Evolutionary conservation across 306 rosid genomes (phyloP).

Genomic region (Myrica gale): DNA sequence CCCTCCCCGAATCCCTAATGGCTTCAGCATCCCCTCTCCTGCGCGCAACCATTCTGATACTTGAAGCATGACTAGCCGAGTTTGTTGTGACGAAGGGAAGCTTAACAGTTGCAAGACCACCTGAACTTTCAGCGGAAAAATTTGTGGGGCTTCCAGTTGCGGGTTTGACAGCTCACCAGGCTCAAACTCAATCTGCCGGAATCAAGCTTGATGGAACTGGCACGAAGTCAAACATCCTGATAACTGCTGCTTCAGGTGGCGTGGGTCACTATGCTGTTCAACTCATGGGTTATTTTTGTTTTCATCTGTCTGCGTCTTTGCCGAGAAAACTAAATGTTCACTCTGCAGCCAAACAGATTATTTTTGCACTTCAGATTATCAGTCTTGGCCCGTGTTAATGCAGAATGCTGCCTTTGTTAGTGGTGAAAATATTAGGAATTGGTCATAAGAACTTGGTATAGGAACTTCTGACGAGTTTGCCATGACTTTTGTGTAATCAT

Average conservation of each 20-base stretch:
- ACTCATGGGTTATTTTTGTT: neutral
- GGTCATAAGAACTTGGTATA: neutral
- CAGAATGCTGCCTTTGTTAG: neutral
- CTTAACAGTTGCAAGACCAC: too few relatives aligned
- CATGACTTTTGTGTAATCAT: neutral
- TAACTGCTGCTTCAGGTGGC: slow-evolving; percentile 65
- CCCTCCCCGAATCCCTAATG: too few relatives aligned
- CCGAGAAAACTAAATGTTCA: neutral
- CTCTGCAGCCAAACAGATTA: neutral
- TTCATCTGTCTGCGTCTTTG: neutral
- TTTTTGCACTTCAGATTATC: neutral
- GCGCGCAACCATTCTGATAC: too few relatives aligned
- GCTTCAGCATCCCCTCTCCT: too few relatives aligned
- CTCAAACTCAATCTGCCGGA: too few relatives aligned
- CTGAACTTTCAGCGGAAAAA: too few relatives aligned
- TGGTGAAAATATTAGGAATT: neutral
- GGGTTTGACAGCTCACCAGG: too few relatives aligned
- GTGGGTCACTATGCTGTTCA: slow-evolving; percentile 65
- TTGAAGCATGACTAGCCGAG: too few relatives aligned
- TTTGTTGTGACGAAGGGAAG: slow-evolving; percentile 9
- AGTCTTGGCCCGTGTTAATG: neutral
- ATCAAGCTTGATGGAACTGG: slow-evolving; percentile 64
- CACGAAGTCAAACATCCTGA: slow-evolving; percentile 44
- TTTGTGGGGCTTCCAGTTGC: too few relatives aligned
- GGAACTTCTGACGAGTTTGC: neutral